Base-by-base conservation (phyloP, 768 basidiomycete genomes). In the Podaxis sp. region DNA sequence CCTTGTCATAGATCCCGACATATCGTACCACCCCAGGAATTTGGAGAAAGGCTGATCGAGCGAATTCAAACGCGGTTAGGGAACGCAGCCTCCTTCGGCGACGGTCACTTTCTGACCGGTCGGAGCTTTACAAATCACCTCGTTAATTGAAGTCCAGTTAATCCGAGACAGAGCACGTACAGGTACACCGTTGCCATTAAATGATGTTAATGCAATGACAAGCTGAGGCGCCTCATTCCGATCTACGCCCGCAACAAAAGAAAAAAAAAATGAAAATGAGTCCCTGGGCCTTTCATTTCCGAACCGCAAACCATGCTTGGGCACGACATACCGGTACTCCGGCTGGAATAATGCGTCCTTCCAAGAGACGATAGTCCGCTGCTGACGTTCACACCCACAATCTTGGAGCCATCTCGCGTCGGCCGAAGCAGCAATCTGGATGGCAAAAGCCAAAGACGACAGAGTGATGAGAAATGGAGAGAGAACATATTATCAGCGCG, bases 401-500 rank as follows among this genome's bases (percentile, higher is more conserved):
- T 37, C 29, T 22, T 33, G 9, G 11, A 15, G 2, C 36, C 33
- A 22, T 22, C n/a, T 22, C 57, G 9, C 1, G 29, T 6, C 15
- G 57, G 57, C 22, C 57, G 57, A n/a, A 58, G 57, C 11, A 58
- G 29, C 9, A 58, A 29, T 17, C 57, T 58, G 25, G 2, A 55
- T n/a, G 17, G 0, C 2, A 27, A 27, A 12, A 22, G 22, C 19
- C 49, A 9, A 12, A 24, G 22, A 12, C 9, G 46, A 49, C 49
- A 50, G 27, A 29, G 8, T 33, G 29, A 33, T 33, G 1, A 33
- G 29, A 33, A 9, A 33, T 9, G 41, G 41, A 43, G 3, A 19
- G 41, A 17, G n/a, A 2, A 13, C 15, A 25, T 50, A 25, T 24
- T 13, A 49, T 49, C n/a, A 50, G 29, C 57, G 33, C 22, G 13